Evolutionary conservation across 768 basidiomycete species (phyloP), one percentile per base, ranked within the genome.

Genomic region (Lyophyllum semitale): DNA sequence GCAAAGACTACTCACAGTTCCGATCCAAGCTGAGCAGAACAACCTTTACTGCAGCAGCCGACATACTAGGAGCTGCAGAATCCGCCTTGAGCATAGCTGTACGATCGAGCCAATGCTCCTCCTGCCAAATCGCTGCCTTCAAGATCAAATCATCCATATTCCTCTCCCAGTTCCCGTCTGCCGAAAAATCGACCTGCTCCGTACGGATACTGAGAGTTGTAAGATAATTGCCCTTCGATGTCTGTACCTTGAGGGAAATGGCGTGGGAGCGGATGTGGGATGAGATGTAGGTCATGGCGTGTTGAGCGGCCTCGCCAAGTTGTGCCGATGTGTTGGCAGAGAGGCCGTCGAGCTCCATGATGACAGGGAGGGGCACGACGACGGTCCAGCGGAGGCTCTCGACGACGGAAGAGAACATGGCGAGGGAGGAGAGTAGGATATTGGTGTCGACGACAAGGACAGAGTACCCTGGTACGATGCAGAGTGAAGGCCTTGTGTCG

Each of bases 341-440:
- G 8, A 98, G 84, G n/a, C 95, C 94, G 61, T 99, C 96, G 8
- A 99, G 86, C 63, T 99, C 97, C 80, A 95, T 98, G 66, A 98
- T 83, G 58, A 97, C 96, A 0, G 95, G 95, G 3, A 98, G 82
- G 3, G 97, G 97, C 0, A 99, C 76, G 54, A 99, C 77, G 43
- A 96, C 79, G 0, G 93, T 97, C 94, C 95, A 98, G 25, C 76
- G 77, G 17, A 85, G 71, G 56, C 84, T 86, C 68, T 96, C 92
- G 48, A 98, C 77, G 55, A 98, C 77, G 12, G 86, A 81, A 0
- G 82, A 70, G 55, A 99, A 78, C 60, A 89, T 76, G 0, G 85
- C 69, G 4, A 98, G 77, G 0, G 93, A 93, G 0, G 92, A 89
- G 15, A 98, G 80, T 0, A 99, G 77, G 53, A 98, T 91, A 73